These are phyloP conservation scores for Vachellia pachyceras DNA, from an alignment of 306 rosid genomes.

Conservation along the genomic window DNA sequence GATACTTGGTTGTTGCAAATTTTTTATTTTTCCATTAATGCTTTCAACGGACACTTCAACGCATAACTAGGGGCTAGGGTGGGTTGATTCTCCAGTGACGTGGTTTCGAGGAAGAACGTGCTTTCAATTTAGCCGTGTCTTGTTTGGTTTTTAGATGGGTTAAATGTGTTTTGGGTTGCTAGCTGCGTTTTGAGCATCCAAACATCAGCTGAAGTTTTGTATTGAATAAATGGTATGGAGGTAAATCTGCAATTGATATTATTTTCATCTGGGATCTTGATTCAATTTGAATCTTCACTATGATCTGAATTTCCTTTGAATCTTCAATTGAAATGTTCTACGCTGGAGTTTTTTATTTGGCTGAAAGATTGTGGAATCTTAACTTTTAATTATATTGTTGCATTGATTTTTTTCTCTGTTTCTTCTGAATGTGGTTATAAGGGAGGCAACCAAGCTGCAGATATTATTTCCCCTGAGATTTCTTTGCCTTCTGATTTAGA, in stretches of 20 bases:
- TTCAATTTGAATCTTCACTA: background rate
- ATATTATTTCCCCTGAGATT: constrained; percentile 49
- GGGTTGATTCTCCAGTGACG: too few species aligned
- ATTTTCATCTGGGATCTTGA: background rate
- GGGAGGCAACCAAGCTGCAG: constrained; percentile 71
- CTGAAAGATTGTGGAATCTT: background rate
- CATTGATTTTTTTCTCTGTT: constrained; percentile 84
- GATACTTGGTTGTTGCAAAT: too few species aligned
- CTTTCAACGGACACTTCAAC: too few species aligned
- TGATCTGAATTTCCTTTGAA: constrained; percentile 43
- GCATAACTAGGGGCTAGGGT: too few species aligned
- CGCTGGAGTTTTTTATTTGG: constrained; percentile 49
- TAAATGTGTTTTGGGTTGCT: background rate
- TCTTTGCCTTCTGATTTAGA: constrained; percentile 66
- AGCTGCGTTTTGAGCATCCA: background rate
- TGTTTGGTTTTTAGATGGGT: background rate
- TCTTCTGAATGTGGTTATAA: constrained; percentile 77
- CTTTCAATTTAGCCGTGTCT: background rate
- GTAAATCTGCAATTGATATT: background rate
- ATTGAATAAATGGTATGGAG: background rate
- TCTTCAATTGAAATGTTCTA: constrained; percentile 51
- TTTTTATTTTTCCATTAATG: too few species aligned
- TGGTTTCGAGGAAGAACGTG: too few species aligned
- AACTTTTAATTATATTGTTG: constrained; percentile 17
- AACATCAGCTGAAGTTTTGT: background rate